A percentile compares a stretch with the other conserved stretches of the same genome.
Conservation (phyloP, 345 rosid genomes). For the Brassica cretica region DNA sequence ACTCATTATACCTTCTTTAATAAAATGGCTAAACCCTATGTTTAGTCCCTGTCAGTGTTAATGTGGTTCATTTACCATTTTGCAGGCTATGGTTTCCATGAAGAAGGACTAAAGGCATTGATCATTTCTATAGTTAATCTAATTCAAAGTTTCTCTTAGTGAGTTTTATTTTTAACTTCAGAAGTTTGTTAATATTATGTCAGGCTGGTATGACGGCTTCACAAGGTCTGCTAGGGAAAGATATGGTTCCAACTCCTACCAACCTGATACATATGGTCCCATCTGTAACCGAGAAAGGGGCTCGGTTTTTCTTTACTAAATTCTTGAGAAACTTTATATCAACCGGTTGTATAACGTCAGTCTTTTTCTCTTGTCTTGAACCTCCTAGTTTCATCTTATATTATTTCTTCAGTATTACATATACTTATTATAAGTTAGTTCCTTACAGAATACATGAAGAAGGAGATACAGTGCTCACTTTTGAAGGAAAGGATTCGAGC, state of each 20-base stretch:
- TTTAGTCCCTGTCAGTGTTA: neutral
- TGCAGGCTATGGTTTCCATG: constrained; percentile 81
- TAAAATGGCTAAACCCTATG: neutral
- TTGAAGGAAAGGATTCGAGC: constrained; percentile 48
- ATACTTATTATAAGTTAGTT: neutral
- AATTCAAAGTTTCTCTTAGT: neutral
- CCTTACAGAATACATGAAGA: constrained; percentile 66
- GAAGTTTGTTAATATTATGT: neutral
- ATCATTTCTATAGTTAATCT: neutral
- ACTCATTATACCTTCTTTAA: neutral
- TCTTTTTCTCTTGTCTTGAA: neutral
- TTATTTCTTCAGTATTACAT: neutral
- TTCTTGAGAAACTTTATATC: constrained; percentile 66
- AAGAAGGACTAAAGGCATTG: constrained; percentile 76
- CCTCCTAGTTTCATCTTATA: neutral
- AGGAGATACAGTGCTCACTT: constrained; percentile 65
- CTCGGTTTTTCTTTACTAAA: constrained; percentile 61
- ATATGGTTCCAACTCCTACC: constrained; percentile 35
- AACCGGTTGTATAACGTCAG: constrained; percentile 68
- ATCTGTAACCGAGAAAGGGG: constrained; percentile 60
- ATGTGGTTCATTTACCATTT: neutral
- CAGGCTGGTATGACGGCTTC: constrained; percentile 70
- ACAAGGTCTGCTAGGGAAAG: constrained; percentile 51
- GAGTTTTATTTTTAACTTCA: neutral
- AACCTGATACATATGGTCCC: constrained; percentile 75